Percentiles rank a stretch among this genome's conserved stretches.
phyloP scores from a whole-genome alignment of 192 early-diverging fungal species.

The Coemansia sp. region DNA sequence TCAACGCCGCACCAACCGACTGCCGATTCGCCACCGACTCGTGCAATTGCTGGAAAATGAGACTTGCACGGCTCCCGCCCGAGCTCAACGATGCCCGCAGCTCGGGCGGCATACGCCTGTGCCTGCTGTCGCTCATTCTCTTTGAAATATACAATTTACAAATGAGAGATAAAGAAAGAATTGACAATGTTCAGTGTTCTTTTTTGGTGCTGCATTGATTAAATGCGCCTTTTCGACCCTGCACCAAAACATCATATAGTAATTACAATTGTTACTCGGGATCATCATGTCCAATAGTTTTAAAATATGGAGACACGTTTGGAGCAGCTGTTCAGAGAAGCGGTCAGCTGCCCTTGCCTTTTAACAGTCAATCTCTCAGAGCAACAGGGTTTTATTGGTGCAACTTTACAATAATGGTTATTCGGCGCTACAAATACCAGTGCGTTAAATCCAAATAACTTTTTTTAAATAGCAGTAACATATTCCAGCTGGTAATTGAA shows the following conservation, averaged over 20 bases:
- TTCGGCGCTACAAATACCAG: too few relatives aligned
- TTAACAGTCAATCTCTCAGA: not conserved
- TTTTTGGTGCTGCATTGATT: not conserved
- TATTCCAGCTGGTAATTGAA: not conserved
- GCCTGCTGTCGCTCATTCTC: not conserved
- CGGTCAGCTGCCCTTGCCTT: not conserved
- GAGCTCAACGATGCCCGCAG: not conserved
- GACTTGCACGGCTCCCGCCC: constrained; percentile 25
- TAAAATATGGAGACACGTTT: too few relatives aligned
- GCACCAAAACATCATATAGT: not conserved
- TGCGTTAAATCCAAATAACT: not conserved
- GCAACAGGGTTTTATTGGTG: too few relatives aligned
- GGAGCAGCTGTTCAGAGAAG: too few relatives aligned
- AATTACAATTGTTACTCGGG: too few relatives aligned
- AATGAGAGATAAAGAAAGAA: constrained; percentile 1
- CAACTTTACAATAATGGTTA: too few relatives aligned
- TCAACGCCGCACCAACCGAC: constrained; percentile 3
- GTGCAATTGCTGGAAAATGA: constrained; percentile 49
- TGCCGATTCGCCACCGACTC: constrained; percentile 19
- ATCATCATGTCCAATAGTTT: too few relatives aligned
- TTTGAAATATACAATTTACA: not conserved
- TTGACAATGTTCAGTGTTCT: not conserved
- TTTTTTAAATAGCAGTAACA: not conserved
- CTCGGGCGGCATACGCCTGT: not conserved
- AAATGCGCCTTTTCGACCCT: not conserved